Evolutionary conservation across 2,329 filamentous ascomycete genomes (phyloP).

Genomic region (Acarospora socialis): DNA sequence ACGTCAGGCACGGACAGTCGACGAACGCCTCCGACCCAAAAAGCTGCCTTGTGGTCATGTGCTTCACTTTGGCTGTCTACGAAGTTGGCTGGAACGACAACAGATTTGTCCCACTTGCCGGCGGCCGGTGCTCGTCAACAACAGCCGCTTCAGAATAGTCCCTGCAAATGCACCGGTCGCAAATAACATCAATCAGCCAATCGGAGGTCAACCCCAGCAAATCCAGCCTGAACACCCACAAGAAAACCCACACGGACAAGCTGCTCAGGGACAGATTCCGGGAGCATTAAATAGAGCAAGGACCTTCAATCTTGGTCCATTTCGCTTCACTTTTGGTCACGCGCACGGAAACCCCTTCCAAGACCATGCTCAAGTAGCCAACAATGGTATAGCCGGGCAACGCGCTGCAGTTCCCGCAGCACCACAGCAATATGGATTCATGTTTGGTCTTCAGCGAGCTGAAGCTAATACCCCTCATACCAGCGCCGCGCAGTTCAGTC

Average conservation of each 20-base stretch:
- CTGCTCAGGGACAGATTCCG: constrained; percentile 25
- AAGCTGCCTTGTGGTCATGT: constrained; percentile 95
- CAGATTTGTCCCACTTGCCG: constrained; percentile 95
- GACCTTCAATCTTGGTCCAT: constrained; percentile 59
- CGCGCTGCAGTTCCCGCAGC: constrained; percentile 19
- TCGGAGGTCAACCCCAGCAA: constrained; percentile 3
- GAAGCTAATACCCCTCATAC: constrained; percentile 14
- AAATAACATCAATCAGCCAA: constrained; percentile 19
- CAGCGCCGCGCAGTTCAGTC: constrained; percentile 9
- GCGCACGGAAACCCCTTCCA: constrained; percentile 47
- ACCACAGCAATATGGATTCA: constrained; percentile 27
- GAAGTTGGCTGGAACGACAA: constrained; percentile 93
- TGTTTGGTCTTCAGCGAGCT: constrained; percentile 24
- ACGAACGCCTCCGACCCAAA: constrained; percentile 79
- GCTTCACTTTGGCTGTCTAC: constrained; percentile 81
- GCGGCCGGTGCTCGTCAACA: constrained; percentile 53
- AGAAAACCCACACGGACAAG: constrained; percentile 22
- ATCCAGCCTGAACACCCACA: no score
- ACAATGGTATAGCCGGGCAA: constrained; percentile 33
- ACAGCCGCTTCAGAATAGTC: constrained; percentile 21
- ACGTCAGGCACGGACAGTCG: constrained; percentile 35
- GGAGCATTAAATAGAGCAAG: constrained; percentile 26
- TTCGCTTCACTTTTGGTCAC: constrained; percentile 55
- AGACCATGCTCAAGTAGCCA: constrained; percentile 51
- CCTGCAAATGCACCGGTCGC: constrained; percentile 15